Percentiles rank a stretch among this genome's conserved stretches.
phyloP scores from a whole-genome alignment of 1,139 yeast species.

The Magnusiomyces magnusii region DNA sequence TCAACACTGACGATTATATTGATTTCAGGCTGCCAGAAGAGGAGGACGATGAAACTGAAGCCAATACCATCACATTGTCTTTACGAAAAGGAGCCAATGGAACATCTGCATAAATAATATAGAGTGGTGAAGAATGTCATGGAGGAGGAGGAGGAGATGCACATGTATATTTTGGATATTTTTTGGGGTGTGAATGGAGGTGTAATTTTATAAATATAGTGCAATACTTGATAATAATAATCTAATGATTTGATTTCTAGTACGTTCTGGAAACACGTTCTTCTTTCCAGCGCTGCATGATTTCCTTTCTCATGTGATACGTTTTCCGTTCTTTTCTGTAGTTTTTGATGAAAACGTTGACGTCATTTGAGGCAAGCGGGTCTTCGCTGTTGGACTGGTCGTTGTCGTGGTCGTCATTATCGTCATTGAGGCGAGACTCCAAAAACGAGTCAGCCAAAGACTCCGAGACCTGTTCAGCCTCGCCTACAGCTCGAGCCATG shows the following conservation, averaged over 20 bases:
- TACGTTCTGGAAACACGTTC: constrained; percentile 45
- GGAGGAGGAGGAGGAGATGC: too few relatives aligned
- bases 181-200: too few relatives aligned
- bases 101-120: too few relatives aligned
- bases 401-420: not conserved
- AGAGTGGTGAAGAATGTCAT: too few relatives aligned
- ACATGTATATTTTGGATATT: too few relatives aligned
- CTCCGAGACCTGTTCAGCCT: constrained; percentile 33
- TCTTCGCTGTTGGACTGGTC: constrained; percentile 3
- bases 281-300: constrained; percentile 55
- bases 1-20: constrained; percentile 74
- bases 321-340: constrained; percentile 43
- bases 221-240: too few relatives aligned
- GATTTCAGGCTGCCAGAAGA: constrained; percentile 61
- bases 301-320: constrained; percentile 51
- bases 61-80: constrained; percentile 20
- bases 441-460: constrained; percentile 32
- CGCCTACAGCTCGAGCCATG: constrained; percentile 29
- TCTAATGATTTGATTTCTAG: too few relatives aligned
- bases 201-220: too few relatives aligned
- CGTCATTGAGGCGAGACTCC: constrained; percentile 15
- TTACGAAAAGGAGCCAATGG: constrained; percentile 7
- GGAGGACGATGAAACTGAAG: constrained; percentile 22
- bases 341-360: constrained; percentile 37
- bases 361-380: constrained; percentile 20